These are phyloP conservation scores for Sporobolus alterniflorus DNA, from an alignment of 202 grass and related monocot genomes.

Conservation along the genomic window DNA sequence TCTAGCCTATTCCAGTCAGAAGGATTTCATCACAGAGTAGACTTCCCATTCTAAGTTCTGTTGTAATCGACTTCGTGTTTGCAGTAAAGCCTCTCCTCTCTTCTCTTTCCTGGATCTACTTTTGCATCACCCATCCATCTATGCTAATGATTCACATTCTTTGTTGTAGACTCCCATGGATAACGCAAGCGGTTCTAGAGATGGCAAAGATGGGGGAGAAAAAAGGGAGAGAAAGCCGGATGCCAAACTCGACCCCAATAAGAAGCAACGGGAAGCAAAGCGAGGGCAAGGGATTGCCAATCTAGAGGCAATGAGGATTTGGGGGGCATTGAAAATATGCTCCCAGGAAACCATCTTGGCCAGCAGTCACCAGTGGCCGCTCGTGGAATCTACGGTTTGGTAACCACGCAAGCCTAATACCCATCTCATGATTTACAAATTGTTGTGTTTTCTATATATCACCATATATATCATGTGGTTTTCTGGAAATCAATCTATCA, in stretches of 20 bases:
- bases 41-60: not conserved
- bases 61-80: not conserved
- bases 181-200: not conserved
- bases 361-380: not conserved
- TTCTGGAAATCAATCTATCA: not conserved
- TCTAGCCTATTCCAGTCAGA: not conserved
- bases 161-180: not conserved
- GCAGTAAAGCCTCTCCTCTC: not conserved
- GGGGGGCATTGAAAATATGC: not conserved
- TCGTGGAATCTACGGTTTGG: not conserved
- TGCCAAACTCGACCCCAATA: not conserved
- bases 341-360: not conserved
- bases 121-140: not conserved
- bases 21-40: not conserved
- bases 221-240: not conserved
- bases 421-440: not conserved
- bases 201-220: not conserved
- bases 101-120: not conserved
- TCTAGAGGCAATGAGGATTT: slow-evolving; percentile 6
- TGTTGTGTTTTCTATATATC: not conserved
- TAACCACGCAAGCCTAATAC: not conserved
- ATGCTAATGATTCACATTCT: not conserved
- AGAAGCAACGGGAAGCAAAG: not conserved
- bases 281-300: not conserved
- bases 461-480: not conserved